Conservation (phyloP, 805 yeast genomes). For the Komagataella pseudopastoris region DNA sequence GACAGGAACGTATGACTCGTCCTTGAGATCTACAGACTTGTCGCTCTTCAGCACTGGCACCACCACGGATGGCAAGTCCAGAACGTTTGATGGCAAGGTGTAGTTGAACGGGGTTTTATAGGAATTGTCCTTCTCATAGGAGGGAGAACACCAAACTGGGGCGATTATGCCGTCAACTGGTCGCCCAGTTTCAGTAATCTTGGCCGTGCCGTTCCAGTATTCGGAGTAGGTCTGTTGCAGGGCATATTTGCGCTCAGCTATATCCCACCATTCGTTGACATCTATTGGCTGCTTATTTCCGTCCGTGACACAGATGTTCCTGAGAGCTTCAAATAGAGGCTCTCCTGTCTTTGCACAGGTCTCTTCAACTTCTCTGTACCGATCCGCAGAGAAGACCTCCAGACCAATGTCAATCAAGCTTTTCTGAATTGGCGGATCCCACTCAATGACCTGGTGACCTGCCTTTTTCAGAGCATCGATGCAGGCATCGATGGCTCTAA, state of each 20-base stretch:
- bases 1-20: constrained; percentile 11
- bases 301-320: constrained; percentile 8
- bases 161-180: constrained; percentile 35
- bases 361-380: constrained; percentile 15
- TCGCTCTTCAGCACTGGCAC: constrained; percentile 30
- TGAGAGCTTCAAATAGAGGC: constrained; percentile 10
- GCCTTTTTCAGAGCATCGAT: constrained; percentile 18
- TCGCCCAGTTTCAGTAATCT: constrained; percentile 19
- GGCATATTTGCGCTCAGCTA: constrained; percentile 19
- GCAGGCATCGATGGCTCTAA: constrained; percentile 26
- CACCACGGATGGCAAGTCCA: constrained; percentile 34
- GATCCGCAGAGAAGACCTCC: constrained; percentile 31
- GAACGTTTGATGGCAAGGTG: constrained; percentile 38
- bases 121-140: constrained; percentile 27
- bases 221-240: constrained; percentile 22
- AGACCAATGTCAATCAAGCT: constrained; percentile 7
- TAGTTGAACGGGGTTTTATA: constrained; percentile 29
- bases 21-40: constrained; percentile 16
- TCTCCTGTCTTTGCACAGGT: constrained; percentile 16
- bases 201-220: constrained; percentile 21
- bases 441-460: constrained; percentile 38
- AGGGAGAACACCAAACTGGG: constrained; percentile 29
- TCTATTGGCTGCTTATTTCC: constrained; percentile 1
- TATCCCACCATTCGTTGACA: constrained; percentile 25
- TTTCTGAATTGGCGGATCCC: constrained; percentile 27